Evolutionary conservation across 306 rosid species (phyloP).

Genomic region (Begonia loranthoides): DNA sequence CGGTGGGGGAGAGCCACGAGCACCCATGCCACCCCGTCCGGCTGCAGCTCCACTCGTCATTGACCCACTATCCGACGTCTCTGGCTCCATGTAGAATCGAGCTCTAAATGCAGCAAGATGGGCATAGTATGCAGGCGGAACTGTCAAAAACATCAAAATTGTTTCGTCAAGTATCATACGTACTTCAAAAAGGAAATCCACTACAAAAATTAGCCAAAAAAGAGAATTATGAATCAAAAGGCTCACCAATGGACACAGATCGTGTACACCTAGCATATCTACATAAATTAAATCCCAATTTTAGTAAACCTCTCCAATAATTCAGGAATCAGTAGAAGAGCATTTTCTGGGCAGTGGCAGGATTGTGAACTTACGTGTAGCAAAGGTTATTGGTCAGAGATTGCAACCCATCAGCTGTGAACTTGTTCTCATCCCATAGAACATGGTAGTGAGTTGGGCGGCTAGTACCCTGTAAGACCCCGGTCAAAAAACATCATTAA

Average conservation of each 20-base stretch:
- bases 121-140: slow-evolving; percentile 93
- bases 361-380: slow-evolving; percentile 56
- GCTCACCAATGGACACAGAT: slow-evolving; percentile 85
- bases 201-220: no score
- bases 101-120: slow-evolving; percentile 94
- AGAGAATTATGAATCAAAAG: neutral
- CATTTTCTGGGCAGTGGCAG: no score
- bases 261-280: slow-evolving; percentile 96
- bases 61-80: slow-evolving; percentile 77
- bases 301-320: no score
- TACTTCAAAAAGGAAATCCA: no score
- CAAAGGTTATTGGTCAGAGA: slow-evolving; percentile 78
- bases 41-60: slow-evolving; percentile 62
- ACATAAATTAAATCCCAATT: slow-evolving; percentile 4
- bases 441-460: slow-evolving; percentile 98
- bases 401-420: slow-evolving; percentile 82
- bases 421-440: slow-evolving; percentile 87
- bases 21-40: slow-evolving; percentile 44
- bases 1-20: slow-evolving; percentile 47
- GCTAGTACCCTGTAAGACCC: slow-evolving; percentile 73
- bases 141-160: slow-evolving; percentile 23
- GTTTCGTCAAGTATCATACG: no score
- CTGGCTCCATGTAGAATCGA: slow-evolving; percentile 90
- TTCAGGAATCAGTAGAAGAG: no score
- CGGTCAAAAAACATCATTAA: neutral